Evolutionary conservation across 352 stramenopile species (phyloP).

Genomic region (Plasmopara halstedii): DNA sequence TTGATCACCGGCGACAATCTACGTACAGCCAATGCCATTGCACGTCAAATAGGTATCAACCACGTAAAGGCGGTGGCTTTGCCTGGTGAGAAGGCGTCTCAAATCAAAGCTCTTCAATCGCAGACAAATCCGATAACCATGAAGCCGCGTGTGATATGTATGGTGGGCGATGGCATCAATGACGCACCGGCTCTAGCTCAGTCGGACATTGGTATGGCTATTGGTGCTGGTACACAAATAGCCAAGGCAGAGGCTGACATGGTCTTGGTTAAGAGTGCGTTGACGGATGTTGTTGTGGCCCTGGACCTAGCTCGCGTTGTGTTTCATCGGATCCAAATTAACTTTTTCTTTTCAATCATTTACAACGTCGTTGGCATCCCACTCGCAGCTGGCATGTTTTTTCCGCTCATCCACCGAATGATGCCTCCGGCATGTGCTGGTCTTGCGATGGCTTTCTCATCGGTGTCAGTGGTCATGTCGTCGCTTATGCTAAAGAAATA

Average conservation of each 20-base stretch:
- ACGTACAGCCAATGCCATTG: constrained; percentile 86
- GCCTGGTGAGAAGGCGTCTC: constrained; percentile 91
- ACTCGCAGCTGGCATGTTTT: constrained; percentile 78
- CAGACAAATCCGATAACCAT: constrained; percentile 61
- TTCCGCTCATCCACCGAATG: constrained; percentile 72
- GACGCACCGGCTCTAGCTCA: constrained; percentile 90
- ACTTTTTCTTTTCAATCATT: constrained; percentile 84
- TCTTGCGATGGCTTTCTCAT: constrained; percentile 84
- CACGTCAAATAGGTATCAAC: constrained; percentile 84
- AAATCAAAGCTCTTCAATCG: constrained; percentile 81
- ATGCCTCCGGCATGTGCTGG: constrained; percentile 81
- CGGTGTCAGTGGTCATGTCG: constrained; percentile 79
- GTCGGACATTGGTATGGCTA: constrained; percentile 90
- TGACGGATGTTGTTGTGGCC: constrained; percentile 78
- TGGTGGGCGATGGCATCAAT: constrained; percentile 94
- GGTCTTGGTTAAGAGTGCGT: constrained; percentile 81
- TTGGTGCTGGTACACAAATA: constrained; percentile 88
- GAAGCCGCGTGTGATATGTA: constrained; percentile 80
- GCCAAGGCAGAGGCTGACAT: constrained; percentile 84
- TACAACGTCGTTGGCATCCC: constrained; percentile 85
- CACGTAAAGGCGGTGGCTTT: constrained; percentile 84
- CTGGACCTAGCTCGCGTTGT: constrained; percentile 74
- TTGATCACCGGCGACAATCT: constrained; percentile 91
- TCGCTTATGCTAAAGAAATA: constrained; percentile 84
- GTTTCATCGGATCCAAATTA: constrained; percentile 78